Evolutionary conservation across 176 grass and related monocot species (phyloP), one percentile per base, ranked within the genome.

Genomic region (Raddia distichophylla): DNA sequence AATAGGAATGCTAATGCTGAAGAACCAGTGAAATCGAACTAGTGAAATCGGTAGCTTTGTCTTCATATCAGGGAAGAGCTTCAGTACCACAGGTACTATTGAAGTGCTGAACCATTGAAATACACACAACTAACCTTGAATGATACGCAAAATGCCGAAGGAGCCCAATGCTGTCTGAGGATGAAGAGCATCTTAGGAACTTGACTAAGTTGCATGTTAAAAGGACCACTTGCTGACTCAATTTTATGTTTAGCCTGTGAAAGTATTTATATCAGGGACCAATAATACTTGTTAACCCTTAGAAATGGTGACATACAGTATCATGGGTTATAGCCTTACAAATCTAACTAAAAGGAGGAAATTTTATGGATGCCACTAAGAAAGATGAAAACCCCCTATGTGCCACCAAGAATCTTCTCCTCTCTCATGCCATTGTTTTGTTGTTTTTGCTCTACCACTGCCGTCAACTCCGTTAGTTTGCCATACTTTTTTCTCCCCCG

Each of bases 201-300:
- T 87, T 98, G 95, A 64, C 15, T 94, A 56, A 98, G 88, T 82
- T 89, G 79, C 92, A 98, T 94, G 84, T 98, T 93, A 17, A 94
- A 86, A 46, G 95, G 95, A 18, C 95, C 92, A 73, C 67, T 67
- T 75, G 92, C 90, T 78, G 95, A 94, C 77, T 98, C 53, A 10
- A 98, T 98, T 86, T 98, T 98, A 93, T 98, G 92, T 85, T 98
- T 84, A 79, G 92, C 92, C 92, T 98, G 69, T 69, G 60, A 44
- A 74, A 84, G 67, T 15, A 60, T 75, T 60, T 63, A 43, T 35
- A 27, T 71, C 8, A 82, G 67, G 34, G n/a, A 65, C 18, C 37
- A 65, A 78, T 22, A 49, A 10, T 0, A 46, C 44, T 52, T 18
- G 27, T 27, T 12, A 20, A 55, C 44, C 7, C 48, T n/a, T 57